Conservation (phyloP, 176 grass and related monocot species). For the Ampelocalamus luodianensis region DNA sequence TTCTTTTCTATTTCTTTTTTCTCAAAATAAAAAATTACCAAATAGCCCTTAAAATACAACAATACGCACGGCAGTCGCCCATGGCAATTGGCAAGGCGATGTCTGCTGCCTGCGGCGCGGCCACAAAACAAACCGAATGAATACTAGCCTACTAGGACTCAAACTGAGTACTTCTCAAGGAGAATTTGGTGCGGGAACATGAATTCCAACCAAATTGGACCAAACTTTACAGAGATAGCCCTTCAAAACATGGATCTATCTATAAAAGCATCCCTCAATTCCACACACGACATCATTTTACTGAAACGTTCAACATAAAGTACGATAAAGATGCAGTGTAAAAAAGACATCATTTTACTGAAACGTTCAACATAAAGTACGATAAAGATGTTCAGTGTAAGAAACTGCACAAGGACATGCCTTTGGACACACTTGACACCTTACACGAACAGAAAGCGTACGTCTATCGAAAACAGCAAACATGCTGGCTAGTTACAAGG, state of each 20-base stretch:
- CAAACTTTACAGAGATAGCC: background rate
- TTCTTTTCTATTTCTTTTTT: no score
- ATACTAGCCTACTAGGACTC: background rate
- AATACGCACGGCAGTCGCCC: background rate
- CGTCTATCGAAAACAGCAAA: slow-evolving; percentile 4
- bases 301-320: background rate
- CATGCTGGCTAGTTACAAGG: slow-evolving; percentile 30
- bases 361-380: background rate
- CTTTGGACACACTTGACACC: background rate
- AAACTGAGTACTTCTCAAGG: background rate
- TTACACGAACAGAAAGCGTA: background rate
- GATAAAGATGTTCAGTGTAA: background rate
- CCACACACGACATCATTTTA: background rate
- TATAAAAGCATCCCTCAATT: background rate
- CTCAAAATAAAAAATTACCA: no score
- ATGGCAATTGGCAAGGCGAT: background rate
- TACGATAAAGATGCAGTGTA: background rate
- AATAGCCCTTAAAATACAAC: no score
- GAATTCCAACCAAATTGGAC: background rate
- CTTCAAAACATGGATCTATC: background rate
- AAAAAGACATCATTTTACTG: background rate
- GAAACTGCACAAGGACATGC: background rate
- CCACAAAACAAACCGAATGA: background rate
- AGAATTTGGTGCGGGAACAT: background rate
- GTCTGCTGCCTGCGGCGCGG: background rate